Evolutionary conservation across 2,329 filamentous ascomycete species (phyloP), one percentile per base, ranked within the genome.

Genomic region (Aspergillus fischeri): DNA sequence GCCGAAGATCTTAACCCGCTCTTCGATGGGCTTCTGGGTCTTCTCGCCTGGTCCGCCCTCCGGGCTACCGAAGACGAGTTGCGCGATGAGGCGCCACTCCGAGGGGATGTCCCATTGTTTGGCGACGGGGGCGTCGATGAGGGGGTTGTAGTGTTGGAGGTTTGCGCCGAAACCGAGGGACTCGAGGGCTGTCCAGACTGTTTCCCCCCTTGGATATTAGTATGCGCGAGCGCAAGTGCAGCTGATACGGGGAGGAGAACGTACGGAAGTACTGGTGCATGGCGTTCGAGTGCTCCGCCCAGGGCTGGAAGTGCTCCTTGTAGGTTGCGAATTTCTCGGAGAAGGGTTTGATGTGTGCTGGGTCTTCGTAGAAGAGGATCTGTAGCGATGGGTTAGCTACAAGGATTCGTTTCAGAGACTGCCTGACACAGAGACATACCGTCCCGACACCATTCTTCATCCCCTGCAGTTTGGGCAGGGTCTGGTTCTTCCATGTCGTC

Each of bases 81-180:
- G 91, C 25, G 89, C 87, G 70, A 87, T 85, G 63, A 96, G 83
- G 70, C 84, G 84, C 91, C 92, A 96, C 66, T 83, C 82, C 20
- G 77, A 69, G 47, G 90, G 88, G 32, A 96, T 67, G 56, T 82
- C 81, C 89, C 90, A 96, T 65, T 85, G 78, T 60, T 79, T 79
- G 48, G 82, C 77, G 53, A 92, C 88, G 78, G 86, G 85, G 63
- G 82, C 80, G 77, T 96, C 89, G 65, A 95, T 85, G 57, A 96
- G 76, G 21, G 91, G 91, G 83, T 91, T 94, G 82, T 96, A 96
- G 80, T 96, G 92, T 82, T 96, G 92, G 53, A 96, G 82, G 81
- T 92, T 96, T 72, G 88, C 89, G 63, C 91, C 91, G 56, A 95
- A 84, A 29, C 92, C 91, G 73, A 94, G 91, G 59, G 87, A 82